Base-by-base conservation (phyloP, 208 protist genomes). In the Leishmania mexicana region DNA sequence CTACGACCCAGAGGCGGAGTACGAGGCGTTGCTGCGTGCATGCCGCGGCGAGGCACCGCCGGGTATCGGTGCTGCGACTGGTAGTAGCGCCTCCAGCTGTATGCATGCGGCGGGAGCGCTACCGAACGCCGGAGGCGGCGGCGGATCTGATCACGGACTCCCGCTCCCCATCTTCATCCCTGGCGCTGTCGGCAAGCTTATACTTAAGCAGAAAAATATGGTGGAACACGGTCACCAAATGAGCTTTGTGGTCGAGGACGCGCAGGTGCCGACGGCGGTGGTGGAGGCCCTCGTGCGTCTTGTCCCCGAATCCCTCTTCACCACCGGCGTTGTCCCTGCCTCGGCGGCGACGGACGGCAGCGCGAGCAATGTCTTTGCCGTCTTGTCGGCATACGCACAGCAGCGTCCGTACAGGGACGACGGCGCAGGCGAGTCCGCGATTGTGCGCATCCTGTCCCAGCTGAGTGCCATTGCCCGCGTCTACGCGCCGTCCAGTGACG, bases 221-320 rank as follows among this genome's bases (percentile, higher is more conserved):
- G 88, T 97, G 5, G 86, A 93, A 70, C n/a, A 81, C 8, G 94
- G 94, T 0, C 80, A 92, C n/a, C 94, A 97, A 78, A 80, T 95
- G 83, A 91, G 74, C 75, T 92, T 90, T 71, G 76, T 89, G 17
- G 42, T 85, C 8, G 85, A 95, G 78, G 85, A 90, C 45, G 77
- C 83, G 19, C 70, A 89, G 31, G 80, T 96, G 53, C 89, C 85
- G 24, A 31, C 86, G 10, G 79, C 81, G 6, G 83, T 95, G 21
- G 86, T 92, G 68, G 76, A 84, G 21, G 84, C 76, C 6, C 80
- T 95, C 40, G 54, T 82, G 73, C 47, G 40, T 3, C 79, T 80
- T 40, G 74, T 81, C n/a, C 70, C 81, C 5, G 42, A 67, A 53
- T 81, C 76, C 40, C 78, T 85, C 38, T 79, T 79, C 47, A 49